Evolutionary conservation across 306 rosid species (phyloP), one percentile per base, ranked within the genome.

Genomic region (Cucumis melo): DNA sequence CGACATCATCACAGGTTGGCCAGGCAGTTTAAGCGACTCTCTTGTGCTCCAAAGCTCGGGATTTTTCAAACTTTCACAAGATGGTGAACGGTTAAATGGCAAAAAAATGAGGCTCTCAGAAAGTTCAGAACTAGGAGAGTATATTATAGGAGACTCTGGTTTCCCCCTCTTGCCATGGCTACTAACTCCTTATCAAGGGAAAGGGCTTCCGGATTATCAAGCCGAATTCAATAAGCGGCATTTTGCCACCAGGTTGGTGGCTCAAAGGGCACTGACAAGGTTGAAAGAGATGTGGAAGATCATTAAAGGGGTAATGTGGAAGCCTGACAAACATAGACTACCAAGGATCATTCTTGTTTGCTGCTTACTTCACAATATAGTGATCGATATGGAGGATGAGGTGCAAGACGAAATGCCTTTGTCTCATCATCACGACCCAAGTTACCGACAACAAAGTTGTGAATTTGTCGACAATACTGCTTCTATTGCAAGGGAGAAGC

Each of bases 81-180:
- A 89, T 79, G 93, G 92, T 17, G 77, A 78, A 58, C 85, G 84
- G 74, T 58, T 93, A 81, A 89, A 86, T 10, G 92, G 92, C 23
- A 74, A 62, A 70, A 66, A 77, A 77, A 71, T 80, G 60, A 54
- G n/a, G 7, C 88, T 91, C 14, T 71, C 85, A 4, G 85, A 87
- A 34, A 90, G 83, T 77, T 73, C 89, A 70, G 77, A 74, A 48
- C 24, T 91, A 51, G 78, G 91, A 66, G 98, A 93, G 66, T 88
- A 91, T 38, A 78, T 89, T 24, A 74, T 93, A 58, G 98, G 93
- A 19, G 98, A 91, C 75, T 72, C 87, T 17, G 93, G 92, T 19
- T 89, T 87, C 74, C 96, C 97, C 61, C 92, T 91, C 41, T 78
- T 93, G 83, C 92, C 95, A 34, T 93, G 97, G 92, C 93, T 93